Base-by-base conservation (phyloP, 2,329 filamentous ascomycete genomes). In the Aspergillus sp. region DNA sequence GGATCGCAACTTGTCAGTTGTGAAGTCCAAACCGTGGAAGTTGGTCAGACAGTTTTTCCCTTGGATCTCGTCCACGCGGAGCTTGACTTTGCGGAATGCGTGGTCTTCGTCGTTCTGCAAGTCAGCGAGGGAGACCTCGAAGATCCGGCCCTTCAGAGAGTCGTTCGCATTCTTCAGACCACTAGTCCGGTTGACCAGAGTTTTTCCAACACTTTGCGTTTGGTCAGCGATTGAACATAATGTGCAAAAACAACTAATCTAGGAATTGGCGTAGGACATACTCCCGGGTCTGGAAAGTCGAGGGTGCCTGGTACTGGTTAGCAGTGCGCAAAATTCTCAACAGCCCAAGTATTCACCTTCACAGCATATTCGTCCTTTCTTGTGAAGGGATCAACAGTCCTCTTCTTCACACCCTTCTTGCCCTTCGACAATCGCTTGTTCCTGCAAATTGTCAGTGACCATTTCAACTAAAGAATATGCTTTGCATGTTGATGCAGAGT, bases 351-450 rank as follows among this genome's bases (percentile, higher is more conserved):
- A 19, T 77, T 60, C 68, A 88, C 86, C 85, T 97, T 97, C 77
- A 98, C 85, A 68, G 86, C 88, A 80, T 90, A 98, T 88, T 94
- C 97, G 75, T 97, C 93, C 83, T 98, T 98, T 73, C 91, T 88
- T 68, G 90, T 83, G 82, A 97, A 97, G 68, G 93, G 91, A 76
- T 98, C 93, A 65, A 86, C 79, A 68, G 90, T 91, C 80, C 91
- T 91, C 91, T 98, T 97, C 89, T 97, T 97, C 73, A 97, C 82
- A 76, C 93, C 91, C 85, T 98, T 98, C 89, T 97, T 98, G 80
- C 93, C 93, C 85, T 98, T 98, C 61, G 93, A 97, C 81, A 98
- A 85, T 83, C 93, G 90, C 90, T 98, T 98, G 86, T 98, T 98
- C 88, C 86, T 90, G 63, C 27, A 45, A 46, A 38, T 9, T 32